Conservation (phyloP, 208 protist species). For the Leishmania guyanensis region DNA sequence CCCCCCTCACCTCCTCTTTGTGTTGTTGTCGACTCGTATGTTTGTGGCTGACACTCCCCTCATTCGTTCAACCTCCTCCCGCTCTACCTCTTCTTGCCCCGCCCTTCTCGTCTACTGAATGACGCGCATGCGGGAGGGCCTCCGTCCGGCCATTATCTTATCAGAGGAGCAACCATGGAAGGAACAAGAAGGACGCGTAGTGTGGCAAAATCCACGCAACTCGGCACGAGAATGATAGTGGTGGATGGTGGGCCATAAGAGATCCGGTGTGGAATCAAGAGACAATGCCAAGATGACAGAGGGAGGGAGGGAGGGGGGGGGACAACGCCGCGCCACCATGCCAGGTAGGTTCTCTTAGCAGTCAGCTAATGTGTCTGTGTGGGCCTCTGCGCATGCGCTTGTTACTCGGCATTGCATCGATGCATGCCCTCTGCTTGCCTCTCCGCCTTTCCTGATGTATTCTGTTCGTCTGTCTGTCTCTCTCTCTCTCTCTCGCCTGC, state of each 20-base stretch:
- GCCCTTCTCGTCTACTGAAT: neutral
- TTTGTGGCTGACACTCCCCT: neutral
- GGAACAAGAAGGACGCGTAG: neutral
- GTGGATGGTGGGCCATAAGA: neutral
- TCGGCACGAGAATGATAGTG: neutral
- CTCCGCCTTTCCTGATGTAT: neutral
- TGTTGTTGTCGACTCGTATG: neutral
- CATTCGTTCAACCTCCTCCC: neutral
- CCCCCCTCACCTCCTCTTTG: neutral
- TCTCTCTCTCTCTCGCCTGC: neutral
- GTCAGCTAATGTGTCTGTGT: neutral
- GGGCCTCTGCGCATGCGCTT: neutral
- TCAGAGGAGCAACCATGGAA: neutral
- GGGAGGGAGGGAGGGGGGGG: no score
- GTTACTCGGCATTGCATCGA: neutral
- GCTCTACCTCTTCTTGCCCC: neutral
- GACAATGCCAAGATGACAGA: neutral
- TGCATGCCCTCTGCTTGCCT: neutral
- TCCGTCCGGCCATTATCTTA: neutral
- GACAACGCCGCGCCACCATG: neutral
- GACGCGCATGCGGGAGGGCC: neutral
- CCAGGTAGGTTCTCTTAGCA: neutral
- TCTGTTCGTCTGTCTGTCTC: neutral
- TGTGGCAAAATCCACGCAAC: neutral
- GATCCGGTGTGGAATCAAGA: neutral